Percentiles rank a stretch among this genome's conserved stretches.
Evolutionary conservation across 2,329 filamentous ascomycete species (phyloP).

Genomic region (Sarocladium kiliense): DNA sequence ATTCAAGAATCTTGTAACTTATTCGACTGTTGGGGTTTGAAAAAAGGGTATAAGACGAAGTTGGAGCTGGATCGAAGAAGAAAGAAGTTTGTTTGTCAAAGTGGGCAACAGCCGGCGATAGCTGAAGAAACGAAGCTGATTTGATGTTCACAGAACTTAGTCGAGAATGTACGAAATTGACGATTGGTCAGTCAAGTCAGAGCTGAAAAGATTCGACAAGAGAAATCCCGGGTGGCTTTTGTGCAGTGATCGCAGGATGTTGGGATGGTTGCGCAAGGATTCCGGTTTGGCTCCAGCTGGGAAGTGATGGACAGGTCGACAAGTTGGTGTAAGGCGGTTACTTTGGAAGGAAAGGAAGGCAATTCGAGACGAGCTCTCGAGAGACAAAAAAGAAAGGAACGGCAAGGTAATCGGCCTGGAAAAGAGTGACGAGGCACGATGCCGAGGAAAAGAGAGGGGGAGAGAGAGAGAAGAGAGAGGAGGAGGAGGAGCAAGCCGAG

Average conservation of each 20-base stretch:
- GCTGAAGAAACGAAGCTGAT: neutral
- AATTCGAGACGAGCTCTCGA: slow-evolving; percentile 12
- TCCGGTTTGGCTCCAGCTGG: neutral
- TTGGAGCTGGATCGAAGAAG: neutral
- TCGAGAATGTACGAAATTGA: neutral
- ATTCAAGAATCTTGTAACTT: neutral
- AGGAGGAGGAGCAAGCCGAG: slow-evolving; percentile 10
- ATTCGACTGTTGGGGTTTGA: neutral
- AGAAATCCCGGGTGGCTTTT: neutral
- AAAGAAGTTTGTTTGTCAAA: slow-evolving; percentile 9
- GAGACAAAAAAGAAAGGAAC: slow-evolving; percentile 12
- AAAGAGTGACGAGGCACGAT: slow-evolving; percentile 9
- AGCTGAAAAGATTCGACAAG: neutral
- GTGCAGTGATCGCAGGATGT: neutral
- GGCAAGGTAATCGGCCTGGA: slow-evolving; percentile 6
- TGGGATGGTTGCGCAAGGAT: slow-evolving; percentile 1
- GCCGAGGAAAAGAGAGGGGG: neutral
- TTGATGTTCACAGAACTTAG: slow-evolving; percentile 1
- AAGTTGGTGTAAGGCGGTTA: neutral
- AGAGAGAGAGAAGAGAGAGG: slow-evolving; percentile 10
- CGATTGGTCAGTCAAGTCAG: neutral
- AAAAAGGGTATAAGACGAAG: neutral
- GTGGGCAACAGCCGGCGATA: neutral
- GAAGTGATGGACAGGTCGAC: neutral
- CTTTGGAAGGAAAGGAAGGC: slow-evolving; percentile 6